Conservation (phyloP, 345 rosid genomes). For the Ceriops decandra region DNA sequence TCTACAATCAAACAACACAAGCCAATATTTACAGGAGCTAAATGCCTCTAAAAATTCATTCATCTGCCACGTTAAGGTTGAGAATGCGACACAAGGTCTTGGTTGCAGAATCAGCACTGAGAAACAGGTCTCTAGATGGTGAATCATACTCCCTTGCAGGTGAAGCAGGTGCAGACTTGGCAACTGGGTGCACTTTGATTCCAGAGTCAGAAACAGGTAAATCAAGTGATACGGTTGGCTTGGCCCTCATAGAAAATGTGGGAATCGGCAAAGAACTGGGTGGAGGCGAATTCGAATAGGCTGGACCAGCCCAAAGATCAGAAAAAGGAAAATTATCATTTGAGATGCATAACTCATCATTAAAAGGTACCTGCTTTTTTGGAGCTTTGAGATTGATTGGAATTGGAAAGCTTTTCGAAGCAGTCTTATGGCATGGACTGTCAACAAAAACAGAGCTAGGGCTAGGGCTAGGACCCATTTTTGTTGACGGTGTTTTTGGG, state of each 20-base stretch:
- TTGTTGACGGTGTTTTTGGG: conserved; percentile 28
- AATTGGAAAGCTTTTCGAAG: conserved; percentile 46
- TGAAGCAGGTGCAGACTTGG: conserved; percentile 86
- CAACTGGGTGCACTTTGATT: conserved; percentile 42
- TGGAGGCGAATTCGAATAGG: conserved; percentile 94
- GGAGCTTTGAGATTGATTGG: conserved; percentile 35
- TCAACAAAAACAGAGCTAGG: conserved; percentile 14
- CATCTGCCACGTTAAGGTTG: conserved; percentile 65
- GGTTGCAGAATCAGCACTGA: conserved; percentile 70
- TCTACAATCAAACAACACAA: conserved; percentile 51
- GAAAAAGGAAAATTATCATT: conserved; percentile 39
- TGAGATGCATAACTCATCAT: conserved; percentile 26
- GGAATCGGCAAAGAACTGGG: conserved; percentile 93
- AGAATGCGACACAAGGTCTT: conserved; percentile 89
- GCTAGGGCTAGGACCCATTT: background rate
- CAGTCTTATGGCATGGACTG: conserved; percentile 10
- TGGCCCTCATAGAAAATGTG: conserved; percentile 62
- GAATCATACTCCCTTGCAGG: conserved; percentile 53
- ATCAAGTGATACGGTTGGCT: conserved; percentile 61
- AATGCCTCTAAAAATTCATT: conserved; percentile 40
- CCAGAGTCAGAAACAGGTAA: conserved; percentile 37
- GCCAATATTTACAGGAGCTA: conserved; percentile 48
- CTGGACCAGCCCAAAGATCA: conserved; percentile 98
- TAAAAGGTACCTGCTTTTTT: conserved; percentile 24
- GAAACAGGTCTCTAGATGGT: conserved; percentile 43